Evolutionary conservation across 257 asterid species (phyloP).

Genomic region (Solanum phureja): DNA sequence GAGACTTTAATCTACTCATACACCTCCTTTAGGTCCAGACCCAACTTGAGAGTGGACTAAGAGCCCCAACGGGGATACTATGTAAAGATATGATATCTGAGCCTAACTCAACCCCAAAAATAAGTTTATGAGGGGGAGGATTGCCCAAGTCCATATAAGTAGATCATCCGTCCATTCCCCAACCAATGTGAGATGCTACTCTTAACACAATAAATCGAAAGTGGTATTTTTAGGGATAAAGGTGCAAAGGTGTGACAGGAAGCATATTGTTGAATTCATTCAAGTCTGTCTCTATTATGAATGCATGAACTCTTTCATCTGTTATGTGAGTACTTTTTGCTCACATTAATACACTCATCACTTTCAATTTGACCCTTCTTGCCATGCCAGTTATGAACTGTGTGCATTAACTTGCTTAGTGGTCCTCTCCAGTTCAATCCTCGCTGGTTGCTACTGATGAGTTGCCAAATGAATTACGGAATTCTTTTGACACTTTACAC

Average conservation of each 20-base stretch:
- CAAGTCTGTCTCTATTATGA: background rate
- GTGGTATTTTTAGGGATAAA: background rate
- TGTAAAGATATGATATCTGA: background rate
- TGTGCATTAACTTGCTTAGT: background rate
- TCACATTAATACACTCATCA: background rate
- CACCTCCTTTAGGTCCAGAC: background rate
- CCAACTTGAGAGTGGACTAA: background rate
- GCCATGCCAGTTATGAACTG: slow-evolving; percentile 1
- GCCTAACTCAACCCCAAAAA: background rate
- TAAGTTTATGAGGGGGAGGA: background rate
- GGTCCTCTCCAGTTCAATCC: slow-evolving; percentile 4
- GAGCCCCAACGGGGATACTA: background rate
- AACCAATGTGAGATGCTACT: background rate
- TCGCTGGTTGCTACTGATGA: background rate
- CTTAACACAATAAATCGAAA: background rate
- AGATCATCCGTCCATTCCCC: background rate
- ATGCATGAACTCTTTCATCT: background rate
- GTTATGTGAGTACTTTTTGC: background rate
- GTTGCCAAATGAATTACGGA: background rate
- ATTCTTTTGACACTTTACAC: background rate
- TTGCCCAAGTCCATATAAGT: background rate
- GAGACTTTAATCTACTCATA: too few relatives aligned
- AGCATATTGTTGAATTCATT: background rate
- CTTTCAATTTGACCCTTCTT: background rate
- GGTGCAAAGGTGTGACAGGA: background rate